phyloP scores from a whole-genome alignment of 495 filamentous ascomycete genomes.

The Hyaloscypha finlandica region DNA sequence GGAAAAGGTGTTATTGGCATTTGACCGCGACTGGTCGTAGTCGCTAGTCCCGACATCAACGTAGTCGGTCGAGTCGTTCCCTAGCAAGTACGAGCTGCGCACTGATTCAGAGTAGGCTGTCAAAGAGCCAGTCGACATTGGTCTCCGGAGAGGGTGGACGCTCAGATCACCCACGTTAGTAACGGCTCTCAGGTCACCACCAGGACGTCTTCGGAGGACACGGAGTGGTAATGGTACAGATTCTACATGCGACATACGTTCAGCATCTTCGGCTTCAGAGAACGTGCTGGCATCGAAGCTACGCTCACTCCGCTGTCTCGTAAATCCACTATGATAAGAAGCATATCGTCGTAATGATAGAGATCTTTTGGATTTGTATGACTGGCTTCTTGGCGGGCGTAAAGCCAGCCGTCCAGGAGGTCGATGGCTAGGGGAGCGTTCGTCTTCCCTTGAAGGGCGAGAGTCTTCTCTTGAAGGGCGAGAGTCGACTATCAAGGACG shows the following conservation, averaged over 20 bases:
- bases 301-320: conserved; percentile 56
- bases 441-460: conserved; percentile 23
- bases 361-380: conserved; percentile 31
- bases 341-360: conserved; percentile 49
- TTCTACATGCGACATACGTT: conserved; percentile 13
- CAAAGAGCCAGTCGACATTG: conserved; percentile 71
- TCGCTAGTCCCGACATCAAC: conserved; percentile 47
- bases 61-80: conserved; percentile 39
- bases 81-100: conserved; percentile 56
- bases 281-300: conserved; percentile 61
- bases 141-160: conserved; percentile 49
- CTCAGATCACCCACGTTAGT: conserved; percentile 72
- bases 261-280: conserved; percentile 41
- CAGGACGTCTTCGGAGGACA: conserved; percentile 80
- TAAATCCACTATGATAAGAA: conserved; percentile 73
- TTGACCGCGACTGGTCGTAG: conserved; percentile 38
- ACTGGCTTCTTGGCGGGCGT: conserved; percentile 11
- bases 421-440: conserved; percentile 41
- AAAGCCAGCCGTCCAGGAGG: conserved; percentile 30
- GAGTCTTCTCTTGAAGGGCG: conserved; percentile 25
- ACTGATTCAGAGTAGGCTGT: conserved; percentile 70
- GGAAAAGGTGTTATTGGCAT: conserved; percentile 48
- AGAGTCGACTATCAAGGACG: conserved; percentile 28
- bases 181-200: conserved; percentile 83
- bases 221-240: conserved; percentile 50